Evolutionary conservation across 805 yeast species (phyloP), one percentile per base, ranked within the genome.

Genomic region (Starmerella floricola): DNA sequence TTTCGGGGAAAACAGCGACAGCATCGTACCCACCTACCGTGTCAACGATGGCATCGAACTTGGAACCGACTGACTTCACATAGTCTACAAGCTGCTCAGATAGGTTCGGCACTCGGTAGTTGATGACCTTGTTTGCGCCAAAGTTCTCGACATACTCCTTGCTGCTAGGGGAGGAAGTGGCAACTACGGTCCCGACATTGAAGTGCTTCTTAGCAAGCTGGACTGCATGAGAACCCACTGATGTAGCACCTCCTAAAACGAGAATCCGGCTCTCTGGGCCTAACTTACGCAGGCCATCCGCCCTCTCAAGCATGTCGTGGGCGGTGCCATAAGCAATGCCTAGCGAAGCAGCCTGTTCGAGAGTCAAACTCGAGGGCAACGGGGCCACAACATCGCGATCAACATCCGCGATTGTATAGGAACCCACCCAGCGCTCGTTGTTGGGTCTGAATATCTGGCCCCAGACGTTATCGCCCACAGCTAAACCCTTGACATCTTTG

Each of bases 191-290:
- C 26, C 63, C 62, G 6, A 75, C 72, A 2, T 66, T 61, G 42
- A 64, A 66, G 41, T 61, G 57, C 36, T 69, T 59, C 58, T 72
- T 76, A 6, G 79, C 73, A 31, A 80, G 58, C 57, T 77, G 82
- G 24, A 73, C 62, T 3, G 69, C 65, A 47, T 64, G 68, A 27
- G 67, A 55, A 19, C 87, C 86, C n/a, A 79, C 86, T 11, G 79
- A 60, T 1, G 93, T 78, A 12, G 80, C 76, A 23, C 81, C 91
- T 28, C 94, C 94, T 35, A 80, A 62, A 20, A 84, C 67, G 36
- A 81, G 64, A 3, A 79, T 72, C 15, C 29, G 70, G 4, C 74
- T 63, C 8, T 64, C 63, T 10, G 64, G 63, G 30, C 62, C 64
- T 17, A 72, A 60, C 27, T 24, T 31, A 24, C 36, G 34, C 19